Percentiles rank a stretch among this genome's conserved stretches.
These are phyloP conservation scores for Candida tibetensis DNA, from an alignment of 805 yeast genomes.

Conservation along the genomic window DNA sequence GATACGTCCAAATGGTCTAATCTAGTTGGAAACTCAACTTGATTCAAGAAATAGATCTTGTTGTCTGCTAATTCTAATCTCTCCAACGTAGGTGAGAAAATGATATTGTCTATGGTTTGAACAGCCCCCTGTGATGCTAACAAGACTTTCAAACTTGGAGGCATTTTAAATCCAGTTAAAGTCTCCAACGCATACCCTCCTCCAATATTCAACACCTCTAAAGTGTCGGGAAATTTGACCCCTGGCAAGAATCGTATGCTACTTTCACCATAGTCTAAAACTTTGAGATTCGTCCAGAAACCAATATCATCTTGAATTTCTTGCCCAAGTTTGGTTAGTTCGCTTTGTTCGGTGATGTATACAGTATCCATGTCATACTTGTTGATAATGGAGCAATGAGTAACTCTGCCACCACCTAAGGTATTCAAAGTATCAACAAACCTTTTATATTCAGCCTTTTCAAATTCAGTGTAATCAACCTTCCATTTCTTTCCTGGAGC, in stretches of 20 bases:
- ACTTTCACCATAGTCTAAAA: slow-evolving; percentile 38
- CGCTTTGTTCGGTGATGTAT: slow-evolving; percentile 33
- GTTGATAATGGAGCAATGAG: slow-evolving; percentile 38
- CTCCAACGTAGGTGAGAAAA: slow-evolving; percentile 33
- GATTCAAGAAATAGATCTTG: slow-evolving; percentile 36
- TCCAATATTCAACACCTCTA: slow-evolving; percentile 37
- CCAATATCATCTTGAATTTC: slow-evolving; percentile 37
- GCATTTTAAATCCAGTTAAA: slow-evolving; percentile 39
- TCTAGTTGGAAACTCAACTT: slow-evolving; percentile 36
- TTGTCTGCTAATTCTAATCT: slow-evolving; percentile 35
- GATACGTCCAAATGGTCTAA: slow-evolving; percentile 34
- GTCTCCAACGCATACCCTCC: slow-evolving; percentile 40
- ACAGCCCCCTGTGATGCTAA: slow-evolving; percentile 35
- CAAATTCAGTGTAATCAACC: slow-evolving; percentile 22
- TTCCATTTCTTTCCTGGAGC: slow-evolving; percentile 30
- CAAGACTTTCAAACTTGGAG: slow-evolving; percentile 26
- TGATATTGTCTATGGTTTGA: slow-evolving; percentile 33
- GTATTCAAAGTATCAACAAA: slow-evolving; percentile 23
- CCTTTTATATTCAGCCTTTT: slow-evolving; percentile 22
- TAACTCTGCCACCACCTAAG: slow-evolving; percentile 26
- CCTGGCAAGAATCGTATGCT: slow-evolving; percentile 39
- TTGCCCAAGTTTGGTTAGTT: slow-evolving; percentile 29
- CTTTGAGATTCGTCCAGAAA: slow-evolving; percentile 32
- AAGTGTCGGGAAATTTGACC: slow-evolving; percentile 35
- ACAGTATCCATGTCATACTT: slow-evolving; percentile 35